A percentile compares a stretch with the other conserved stretches of the same genome.
Conservation (phyloP, 805 yeast species). For the Spathaspora passalidarum region DNA sequence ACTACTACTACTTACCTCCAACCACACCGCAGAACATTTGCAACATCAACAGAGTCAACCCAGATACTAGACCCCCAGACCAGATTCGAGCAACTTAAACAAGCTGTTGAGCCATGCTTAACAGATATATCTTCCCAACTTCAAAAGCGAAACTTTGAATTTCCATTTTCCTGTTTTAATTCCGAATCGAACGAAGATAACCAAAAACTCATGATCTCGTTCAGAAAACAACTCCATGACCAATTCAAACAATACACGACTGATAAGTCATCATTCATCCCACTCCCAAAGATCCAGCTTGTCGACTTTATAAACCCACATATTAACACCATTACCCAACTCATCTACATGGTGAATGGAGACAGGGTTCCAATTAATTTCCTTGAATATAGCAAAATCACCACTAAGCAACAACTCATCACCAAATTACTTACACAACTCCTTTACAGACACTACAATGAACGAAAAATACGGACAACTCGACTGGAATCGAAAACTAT, state of each 20-base stretch:
- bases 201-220: not conserved
- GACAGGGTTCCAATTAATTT: constrained; percentile 19
- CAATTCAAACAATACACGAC: not conserved
- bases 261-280: constrained; percentile 5
- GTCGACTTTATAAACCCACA: constrained; percentile 27
- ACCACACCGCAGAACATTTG: not conserved
- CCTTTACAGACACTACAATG: constrained; percentile 21
- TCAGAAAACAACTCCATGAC: constrained; percentile 3
- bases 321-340: constrained; percentile 16
- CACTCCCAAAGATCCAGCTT: not conserved
- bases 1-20: not conserved
- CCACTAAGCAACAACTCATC: constrained; percentile 18
- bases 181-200: not conserved
- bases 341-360: constrained; percentile 17
- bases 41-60: not conserved
- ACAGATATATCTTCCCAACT: not conserved
- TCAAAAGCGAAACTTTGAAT: not conserved
- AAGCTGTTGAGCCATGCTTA: not conserved
- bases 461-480: constrained; percentile 9
- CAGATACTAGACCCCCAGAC: not conserved
- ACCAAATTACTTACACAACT: constrained; percentile 20
- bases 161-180: constrained; percentile 2
- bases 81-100: not conserved
- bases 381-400: constrained; percentile 13
- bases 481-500: constrained; percentile 13